Conservation (phyloP, 139 green algal genomes). For the Chlamydomonas sp. region DNA sequence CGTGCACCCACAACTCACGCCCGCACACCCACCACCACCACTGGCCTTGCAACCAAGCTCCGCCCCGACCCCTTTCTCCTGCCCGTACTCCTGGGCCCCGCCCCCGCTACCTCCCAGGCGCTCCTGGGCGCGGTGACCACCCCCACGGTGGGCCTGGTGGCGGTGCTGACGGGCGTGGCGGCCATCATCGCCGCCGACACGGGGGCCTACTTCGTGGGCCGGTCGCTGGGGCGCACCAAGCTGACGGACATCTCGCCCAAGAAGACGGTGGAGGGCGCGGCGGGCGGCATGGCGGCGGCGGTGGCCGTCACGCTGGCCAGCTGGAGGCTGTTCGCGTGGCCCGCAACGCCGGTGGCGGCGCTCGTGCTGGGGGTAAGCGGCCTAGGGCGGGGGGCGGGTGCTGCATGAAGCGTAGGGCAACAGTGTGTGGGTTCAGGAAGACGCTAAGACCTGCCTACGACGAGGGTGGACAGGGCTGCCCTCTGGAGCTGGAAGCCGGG, state of each 20-base stretch:
- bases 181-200: slow-evolving; percentile 92
- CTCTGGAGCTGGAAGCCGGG: no score
- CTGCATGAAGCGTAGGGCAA: background rate
- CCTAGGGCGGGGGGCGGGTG: background rate
- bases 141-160: slow-evolving; percentile 85
- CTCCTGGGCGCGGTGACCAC: slow-evolving; percentile 29
- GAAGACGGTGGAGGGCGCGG: slow-evolving; percentile 94
- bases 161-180: slow-evolving; percentile 78
- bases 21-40: no score
- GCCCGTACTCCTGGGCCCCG: slow-evolving; percentile 10
- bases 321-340: slow-evolving; percentile 62
- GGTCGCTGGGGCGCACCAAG: slow-evolving; percentile 80
- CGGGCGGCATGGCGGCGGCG: slow-evolving; percentile 76
- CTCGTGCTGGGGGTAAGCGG: slow-evolving; percentile 51
- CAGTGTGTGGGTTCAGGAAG: background rate
- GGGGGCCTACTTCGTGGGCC: slow-evolving; percentile 88
- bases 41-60: no score
- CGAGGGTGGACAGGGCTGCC: background rate
- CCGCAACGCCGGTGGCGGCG: slow-evolving; percentile 42
- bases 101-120: slow-evolving; percentile 57
- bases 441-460: background rate
- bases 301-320: slow-evolving; percentile 65
- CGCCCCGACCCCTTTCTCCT: background rate
- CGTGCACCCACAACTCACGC: no score
- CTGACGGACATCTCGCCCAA: slow-evolving; percentile 91